Percentiles rank a stretch among this genome's conserved stretches.
Conservation (phyloP, 805 yeast genomes). For the Lachancea sp. region DNA sequence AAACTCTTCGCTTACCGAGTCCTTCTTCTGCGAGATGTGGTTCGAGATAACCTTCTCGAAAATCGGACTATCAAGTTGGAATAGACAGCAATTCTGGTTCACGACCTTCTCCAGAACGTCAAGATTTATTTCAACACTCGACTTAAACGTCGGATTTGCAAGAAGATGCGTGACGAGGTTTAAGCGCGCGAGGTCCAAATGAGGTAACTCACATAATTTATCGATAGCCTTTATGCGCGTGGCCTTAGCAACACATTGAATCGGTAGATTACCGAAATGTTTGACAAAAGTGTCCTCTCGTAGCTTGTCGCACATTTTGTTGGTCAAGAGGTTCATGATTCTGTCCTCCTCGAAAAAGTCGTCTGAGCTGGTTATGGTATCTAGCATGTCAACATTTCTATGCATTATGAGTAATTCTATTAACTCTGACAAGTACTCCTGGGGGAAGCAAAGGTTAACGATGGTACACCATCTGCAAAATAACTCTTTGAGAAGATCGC, state of each 20-base stretch:
- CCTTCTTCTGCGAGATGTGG: constrained; percentile 38
- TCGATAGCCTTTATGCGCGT: constrained; percentile 28
- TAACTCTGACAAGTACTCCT: constrained; percentile 28
- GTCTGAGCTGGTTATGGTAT: constrained; percentile 32
- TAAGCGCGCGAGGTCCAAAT: constrained; percentile 7
- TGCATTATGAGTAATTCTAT: constrained; percentile 28
- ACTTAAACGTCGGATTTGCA: constrained; percentile 47
- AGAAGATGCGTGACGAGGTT: constrained; percentile 37
- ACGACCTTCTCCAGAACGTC: constrained; percentile 16
- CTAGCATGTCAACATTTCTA: constrained; percentile 17
- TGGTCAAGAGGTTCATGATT: constrained; percentile 32
- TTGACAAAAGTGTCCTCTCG: constrained; percentile 4
- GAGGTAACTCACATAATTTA: constrained; percentile 14
- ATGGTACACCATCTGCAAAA: constrained; percentile 54
- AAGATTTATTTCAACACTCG: constrained; percentile 44
- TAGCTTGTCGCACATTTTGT: constrained; percentile 15
- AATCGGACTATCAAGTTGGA: constrained; percentile 20
- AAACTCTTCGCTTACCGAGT: constrained; percentile 18
- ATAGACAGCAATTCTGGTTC: constrained; percentile 11
- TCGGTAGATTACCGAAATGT: constrained; percentile 37
- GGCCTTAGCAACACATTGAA: constrained; percentile 41
- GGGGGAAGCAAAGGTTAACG: constrained; percentile 33
- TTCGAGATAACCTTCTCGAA: constrained; percentile 37
- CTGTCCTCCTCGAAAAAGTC: constrained; percentile 44
- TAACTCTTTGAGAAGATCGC: constrained; percentile 19